Percentiles rank a stretch among this genome's conserved stretches.
phyloP scores from a whole-genome alignment of 2,329 filamentous ascomycete species.

The Escovopsis sp. region DNA sequence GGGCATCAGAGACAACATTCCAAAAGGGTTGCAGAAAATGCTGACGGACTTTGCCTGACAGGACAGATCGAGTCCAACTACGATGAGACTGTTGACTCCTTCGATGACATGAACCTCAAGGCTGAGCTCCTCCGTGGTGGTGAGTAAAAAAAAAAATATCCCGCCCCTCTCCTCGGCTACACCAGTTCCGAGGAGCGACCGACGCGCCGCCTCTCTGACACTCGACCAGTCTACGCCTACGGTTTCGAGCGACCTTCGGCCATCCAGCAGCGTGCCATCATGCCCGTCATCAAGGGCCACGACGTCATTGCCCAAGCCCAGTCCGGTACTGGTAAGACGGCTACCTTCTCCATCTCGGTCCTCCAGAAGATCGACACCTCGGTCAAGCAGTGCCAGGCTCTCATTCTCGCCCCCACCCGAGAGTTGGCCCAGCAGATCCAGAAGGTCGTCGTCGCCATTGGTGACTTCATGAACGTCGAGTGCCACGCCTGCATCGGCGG shows the following conservation, averaged over 20 bases:
- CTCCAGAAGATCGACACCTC: constrained; percentile 96
- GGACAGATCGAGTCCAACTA: constrained; percentile 99
- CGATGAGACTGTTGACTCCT: constrained; percentile 98
- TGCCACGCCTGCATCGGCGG: constrained; percentile 99
- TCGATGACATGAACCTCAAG: constrained; percentile 97
- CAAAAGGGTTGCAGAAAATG: constrained; percentile 1
- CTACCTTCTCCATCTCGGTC: constrained; percentile 97
- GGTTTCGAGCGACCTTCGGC: constrained; percentile 99
- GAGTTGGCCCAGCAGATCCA: constrained; percentile 99
- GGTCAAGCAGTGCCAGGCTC: constrained; percentile 92
- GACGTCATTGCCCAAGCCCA: constrained; percentile 99
- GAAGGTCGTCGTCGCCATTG: constrained; percentile 87
- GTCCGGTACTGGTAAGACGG: constrained; percentile 99
- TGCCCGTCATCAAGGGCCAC: constrained; percentile 99
- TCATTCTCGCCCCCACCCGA: constrained; percentile 94
- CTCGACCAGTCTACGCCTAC: constrained; percentile 70
- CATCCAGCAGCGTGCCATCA: constrained; percentile 99
- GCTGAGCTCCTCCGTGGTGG: constrained; percentile 91
- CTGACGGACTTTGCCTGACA: constrained; percentile 26
- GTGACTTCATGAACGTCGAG: constrained; percentile 98
- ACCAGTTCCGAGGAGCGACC: background rate
- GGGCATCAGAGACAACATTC: no score
- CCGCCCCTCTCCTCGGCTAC: constrained; percentile 3
- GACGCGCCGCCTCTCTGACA: constrained; percentile 11
- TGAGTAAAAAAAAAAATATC: constrained; percentile 17